Evolutionary conservation across 2,329 filamentous ascomycete species (phyloP).

Genomic region (Acrocalymma vagum): DNA sequence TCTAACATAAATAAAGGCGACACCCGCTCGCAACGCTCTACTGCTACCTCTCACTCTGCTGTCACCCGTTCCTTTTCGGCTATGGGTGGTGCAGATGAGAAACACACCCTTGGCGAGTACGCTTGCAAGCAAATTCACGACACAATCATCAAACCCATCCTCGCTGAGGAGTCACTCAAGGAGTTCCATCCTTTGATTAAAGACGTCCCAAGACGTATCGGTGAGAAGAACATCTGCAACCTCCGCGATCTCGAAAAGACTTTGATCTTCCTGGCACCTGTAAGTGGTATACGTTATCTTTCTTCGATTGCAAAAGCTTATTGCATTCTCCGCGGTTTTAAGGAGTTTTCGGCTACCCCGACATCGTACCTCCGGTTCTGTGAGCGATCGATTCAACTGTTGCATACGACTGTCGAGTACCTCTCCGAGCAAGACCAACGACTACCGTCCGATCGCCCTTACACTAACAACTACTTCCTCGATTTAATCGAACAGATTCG

Average conservation of each 20-base stretch:
- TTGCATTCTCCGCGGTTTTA: conserved; percentile 68
- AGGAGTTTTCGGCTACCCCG: conserved; percentile 76
- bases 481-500: conserved; percentile 94
- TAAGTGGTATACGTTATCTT: conserved; percentile 72
- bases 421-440: conserved; percentile 87
- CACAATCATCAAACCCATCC: conserved; percentile 77
- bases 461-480: conserved; percentile 96
- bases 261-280: conserved; percentile 87
- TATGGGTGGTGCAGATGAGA: conserved; percentile 47
- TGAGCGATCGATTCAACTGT: conserved; percentile 87
- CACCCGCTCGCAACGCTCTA: conserved; percentile 33
- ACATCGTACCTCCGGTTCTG: conserved; percentile 86
- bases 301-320: conserved; percentile 71
- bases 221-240: conserved; percentile 85
- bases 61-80: conserved; percentile 56
- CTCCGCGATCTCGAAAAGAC: conserved; percentile 95
- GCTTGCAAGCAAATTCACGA: conserved; percentile 82
- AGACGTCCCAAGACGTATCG: conserved; percentile 80
- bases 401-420: conserved; percentile 87
- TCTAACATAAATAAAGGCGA: conserved; percentile 48
- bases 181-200: conserved; percentile 83
- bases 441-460: conserved; percentile 84
- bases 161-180: conserved; percentile 76
- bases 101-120: conserved; percentile 70
- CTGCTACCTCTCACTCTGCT: conserved; percentile 50